These are phyloP conservation scores for Coemansia sp. DNA, from an alignment of 192 early-diverging fungal species.

Conservation along the genomic window DNA sequence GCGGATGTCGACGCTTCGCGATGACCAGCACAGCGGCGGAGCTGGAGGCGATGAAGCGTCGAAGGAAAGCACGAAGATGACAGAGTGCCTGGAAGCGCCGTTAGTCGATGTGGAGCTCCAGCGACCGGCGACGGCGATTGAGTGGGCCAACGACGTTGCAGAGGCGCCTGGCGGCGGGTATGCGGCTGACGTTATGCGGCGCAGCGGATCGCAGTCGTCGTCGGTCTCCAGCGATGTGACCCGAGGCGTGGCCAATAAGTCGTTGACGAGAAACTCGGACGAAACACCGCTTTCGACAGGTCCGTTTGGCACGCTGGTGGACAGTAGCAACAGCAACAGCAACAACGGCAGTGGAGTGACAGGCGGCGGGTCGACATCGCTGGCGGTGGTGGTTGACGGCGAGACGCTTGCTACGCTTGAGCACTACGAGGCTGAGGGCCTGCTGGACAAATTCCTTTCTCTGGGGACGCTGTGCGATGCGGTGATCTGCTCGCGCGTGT, in stretches of 20 bases:
- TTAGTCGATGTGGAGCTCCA: not conserved
- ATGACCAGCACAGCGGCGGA: not conserved
- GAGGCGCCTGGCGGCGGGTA: not conserved
- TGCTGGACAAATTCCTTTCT: constrained; percentile 66
- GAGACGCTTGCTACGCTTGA: constrained; percentile 67
- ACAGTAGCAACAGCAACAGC: not conserved
- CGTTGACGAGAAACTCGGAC: not conserved
- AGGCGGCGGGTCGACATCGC: constrained; percentile 11
- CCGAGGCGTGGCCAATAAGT: not conserved
- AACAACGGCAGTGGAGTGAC: not conserved
- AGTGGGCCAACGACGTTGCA: constrained; percentile 29
- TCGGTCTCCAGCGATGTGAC: constrained; percentile 17
- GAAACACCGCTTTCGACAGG: not conserved
- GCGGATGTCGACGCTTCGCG: not conserved
- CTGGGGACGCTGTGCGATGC: constrained; percentile 72
- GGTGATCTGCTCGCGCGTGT: constrained; percentile 90
- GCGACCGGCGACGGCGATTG: constrained; percentile 12
- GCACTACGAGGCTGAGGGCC: constrained; percentile 28
- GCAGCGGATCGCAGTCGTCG: not conserved
- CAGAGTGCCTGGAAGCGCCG: not conserved
- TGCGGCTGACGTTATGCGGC: not conserved
- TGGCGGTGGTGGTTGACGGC: constrained; percentile 92
- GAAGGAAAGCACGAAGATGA: not conserved
- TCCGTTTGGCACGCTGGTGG: not conserved
- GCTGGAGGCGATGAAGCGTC: not conserved